Evolutionary conservation across 2,329 filamentous ascomycete genomes (phyloP).

Genomic region (Orbilia oligospora): DNA sequence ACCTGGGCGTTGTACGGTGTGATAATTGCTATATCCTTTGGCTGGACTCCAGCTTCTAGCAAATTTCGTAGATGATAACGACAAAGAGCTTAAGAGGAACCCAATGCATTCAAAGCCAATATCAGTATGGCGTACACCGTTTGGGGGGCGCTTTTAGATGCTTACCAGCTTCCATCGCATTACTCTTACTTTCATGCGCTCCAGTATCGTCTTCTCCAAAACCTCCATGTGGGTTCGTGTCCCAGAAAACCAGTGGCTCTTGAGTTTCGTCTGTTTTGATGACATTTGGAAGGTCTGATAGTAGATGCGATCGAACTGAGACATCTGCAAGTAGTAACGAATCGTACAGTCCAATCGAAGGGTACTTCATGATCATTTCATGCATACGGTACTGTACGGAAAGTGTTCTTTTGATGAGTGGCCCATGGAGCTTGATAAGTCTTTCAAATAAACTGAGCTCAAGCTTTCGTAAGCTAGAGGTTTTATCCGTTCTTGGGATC

Average conservation of each 20-base stretch:
- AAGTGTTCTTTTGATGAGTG: slow-evolving; percentile 90
- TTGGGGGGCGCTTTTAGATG: neutral
- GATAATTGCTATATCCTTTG: slow-evolving; percentile 90
- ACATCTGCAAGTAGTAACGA: slow-evolving; percentile 85
- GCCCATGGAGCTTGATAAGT: slow-evolving; percentile 83
- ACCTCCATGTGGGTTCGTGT: slow-evolving; percentile 84
- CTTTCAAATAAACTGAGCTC: slow-evolving; percentile 96
- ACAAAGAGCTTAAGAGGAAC: slow-evolving; percentile 29
- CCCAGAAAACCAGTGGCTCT: slow-evolving; percentile 91
- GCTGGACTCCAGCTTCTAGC: slow-evolving; percentile 81
- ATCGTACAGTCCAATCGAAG: slow-evolving; percentile 89
- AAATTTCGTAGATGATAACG: slow-evolving; percentile 79
- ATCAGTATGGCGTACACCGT: neutral
- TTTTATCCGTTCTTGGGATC: slow-evolving; percentile 79
- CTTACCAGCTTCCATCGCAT: slow-evolving; percentile 83
- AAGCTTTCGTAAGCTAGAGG: slow-evolving; percentile 71
- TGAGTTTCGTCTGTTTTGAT: slow-evolving; percentile 85
- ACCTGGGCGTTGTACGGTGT: slow-evolving; percentile 96
- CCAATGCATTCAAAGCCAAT: neutral
- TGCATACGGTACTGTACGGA: slow-evolving; percentile 99
- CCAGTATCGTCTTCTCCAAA: slow-evolving; percentile 78
- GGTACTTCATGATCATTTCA: slow-evolving; percentile 93
- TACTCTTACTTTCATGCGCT: slow-evolving; percentile 82
- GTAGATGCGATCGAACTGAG: slow-evolving; percentile 79
- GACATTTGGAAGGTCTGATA: slow-evolving; percentile 81